phyloP scores from a whole-genome alignment of 345 rosid genomes.

The Raphanus sativus region DNA sequence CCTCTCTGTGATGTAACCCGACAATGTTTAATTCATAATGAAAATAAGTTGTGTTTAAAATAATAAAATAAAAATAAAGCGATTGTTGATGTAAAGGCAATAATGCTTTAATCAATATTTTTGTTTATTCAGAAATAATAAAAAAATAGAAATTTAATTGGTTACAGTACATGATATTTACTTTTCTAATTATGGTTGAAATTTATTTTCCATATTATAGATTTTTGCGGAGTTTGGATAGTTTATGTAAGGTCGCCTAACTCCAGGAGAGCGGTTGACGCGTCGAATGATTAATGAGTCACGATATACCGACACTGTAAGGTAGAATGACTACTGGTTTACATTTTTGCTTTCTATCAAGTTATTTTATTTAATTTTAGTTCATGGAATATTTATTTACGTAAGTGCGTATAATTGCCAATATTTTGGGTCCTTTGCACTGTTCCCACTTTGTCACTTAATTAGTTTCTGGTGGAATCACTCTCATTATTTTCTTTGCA shows the following conservation, averaged over 20 bases:
- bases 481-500: slow-evolving; percentile 25
- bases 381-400: slow-evolving; percentile 30
- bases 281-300: slow-evolving; percentile 28
- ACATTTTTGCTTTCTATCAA: slow-evolving; percentile 18
- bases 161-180: not conserved
- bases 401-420: slow-evolving; percentile 40
- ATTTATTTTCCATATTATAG: not conserved
- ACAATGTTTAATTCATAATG: not conserved
- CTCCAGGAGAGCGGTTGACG: slow-evolving; percentile 26
- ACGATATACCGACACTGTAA: slow-evolving; percentile 23
- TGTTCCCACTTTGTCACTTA: slow-evolving; percentile 28
- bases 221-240: not conserved
- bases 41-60: not conserved
- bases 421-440: slow-evolving; percentile 21
- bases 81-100: not conserved
- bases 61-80: not conserved
- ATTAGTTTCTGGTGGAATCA: slow-evolving; percentile 32
- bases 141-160: not conserved
- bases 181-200: not conserved
- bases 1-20: not conserved
- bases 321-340: slow-evolving; percentile 28
- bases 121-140: not conserved
- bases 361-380: slow-evolving; percentile 7
- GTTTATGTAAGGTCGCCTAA: not conserved
- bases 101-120: not conserved